Conservation (phyloP, 2,329 filamentous ascomycete genomes). For the Penicillium sp. region DNA sequence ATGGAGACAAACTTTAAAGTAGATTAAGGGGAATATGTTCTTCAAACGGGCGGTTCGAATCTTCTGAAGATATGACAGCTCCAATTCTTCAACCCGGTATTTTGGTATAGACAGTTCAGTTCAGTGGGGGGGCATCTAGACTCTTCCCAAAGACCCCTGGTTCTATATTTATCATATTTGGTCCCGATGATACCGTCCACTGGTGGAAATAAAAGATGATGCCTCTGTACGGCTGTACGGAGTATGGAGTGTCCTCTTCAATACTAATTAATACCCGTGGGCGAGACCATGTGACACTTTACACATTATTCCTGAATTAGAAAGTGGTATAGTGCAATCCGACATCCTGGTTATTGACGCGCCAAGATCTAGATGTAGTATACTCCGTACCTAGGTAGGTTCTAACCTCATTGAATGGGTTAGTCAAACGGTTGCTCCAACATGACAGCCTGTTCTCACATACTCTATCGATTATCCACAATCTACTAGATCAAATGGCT, state of each 20-base stretch:
- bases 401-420: not conserved
- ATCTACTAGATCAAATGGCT: not conserved
- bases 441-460: not conserved
- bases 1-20: conserved; percentile 1
- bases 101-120: conserved; percentile 1
- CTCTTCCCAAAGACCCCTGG: not conserved
- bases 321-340: not conserved
- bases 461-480: not conserved
- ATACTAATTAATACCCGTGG: not conserved
- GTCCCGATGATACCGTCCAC: not conserved
- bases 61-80: not conserved
- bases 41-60: conserved; percentile 3
- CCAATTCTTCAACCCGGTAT: conserved; percentile 1
- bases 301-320: not conserved
- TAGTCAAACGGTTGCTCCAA: not conserved
- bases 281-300: not conserved
- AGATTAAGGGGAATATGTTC: not conserved
- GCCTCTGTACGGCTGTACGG: not conserved
- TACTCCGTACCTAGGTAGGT: not conserved
- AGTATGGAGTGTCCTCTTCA: not conserved
- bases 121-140: not conserved
- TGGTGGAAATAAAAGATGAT: not conserved
- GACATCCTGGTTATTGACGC: conserved; percentile 4
- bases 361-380: conserved; percentile 1
- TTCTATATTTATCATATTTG: not conserved